Conservation (phyloP, 768 basidiomycete species). For the Termitomyces sp. region DNA sequence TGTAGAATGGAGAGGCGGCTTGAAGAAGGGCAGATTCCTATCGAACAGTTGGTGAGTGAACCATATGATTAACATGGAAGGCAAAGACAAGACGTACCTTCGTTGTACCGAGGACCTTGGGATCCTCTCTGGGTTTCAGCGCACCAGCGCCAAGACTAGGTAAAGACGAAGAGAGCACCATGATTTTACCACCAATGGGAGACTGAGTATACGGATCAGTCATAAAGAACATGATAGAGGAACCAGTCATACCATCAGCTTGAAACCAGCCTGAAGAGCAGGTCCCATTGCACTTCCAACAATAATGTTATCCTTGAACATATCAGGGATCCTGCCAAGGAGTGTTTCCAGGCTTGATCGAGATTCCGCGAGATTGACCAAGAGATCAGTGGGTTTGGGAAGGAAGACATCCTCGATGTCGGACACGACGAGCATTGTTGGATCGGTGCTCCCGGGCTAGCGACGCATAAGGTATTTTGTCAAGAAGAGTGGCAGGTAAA, state of each 20-base stretch:
- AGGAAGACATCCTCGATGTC: constrained; percentile 98
- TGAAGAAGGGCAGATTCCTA: constrained; percentile 91
- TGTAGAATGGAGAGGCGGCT: constrained; percentile 94
- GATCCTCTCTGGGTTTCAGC: constrained; percentile 95
- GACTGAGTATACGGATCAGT: constrained; percentile 41
- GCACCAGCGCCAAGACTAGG: constrained; percentile 88
- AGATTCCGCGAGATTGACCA: constrained; percentile 89
- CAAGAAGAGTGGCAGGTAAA: background rate
- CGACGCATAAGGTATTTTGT: background rate
- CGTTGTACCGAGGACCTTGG: constrained; percentile 90
- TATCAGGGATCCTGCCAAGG: constrained; percentile 82
- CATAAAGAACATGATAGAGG: background rate
- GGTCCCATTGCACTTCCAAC: constrained; percentile 94
- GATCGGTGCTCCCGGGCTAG: constrained; percentile 69
- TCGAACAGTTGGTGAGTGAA: background rate
- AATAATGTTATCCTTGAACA: constrained; percentile 96
- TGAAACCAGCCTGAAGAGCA: constrained; percentile 93
- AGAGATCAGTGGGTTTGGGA: constrained; percentile 93
- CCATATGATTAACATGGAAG: background rate
- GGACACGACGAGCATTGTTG: constrained; percentile 94
- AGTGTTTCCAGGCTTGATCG: constrained; percentile 77
- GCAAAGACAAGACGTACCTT: constrained; percentile 49
- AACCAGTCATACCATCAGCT: constrained; percentile 67
- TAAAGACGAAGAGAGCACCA: constrained; percentile 80
- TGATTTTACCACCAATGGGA: constrained; percentile 82